Evolutionary conservation across 176 grass and related monocot genomes (phyloP).

Genomic region (Triticum timopheevii): DNA sequence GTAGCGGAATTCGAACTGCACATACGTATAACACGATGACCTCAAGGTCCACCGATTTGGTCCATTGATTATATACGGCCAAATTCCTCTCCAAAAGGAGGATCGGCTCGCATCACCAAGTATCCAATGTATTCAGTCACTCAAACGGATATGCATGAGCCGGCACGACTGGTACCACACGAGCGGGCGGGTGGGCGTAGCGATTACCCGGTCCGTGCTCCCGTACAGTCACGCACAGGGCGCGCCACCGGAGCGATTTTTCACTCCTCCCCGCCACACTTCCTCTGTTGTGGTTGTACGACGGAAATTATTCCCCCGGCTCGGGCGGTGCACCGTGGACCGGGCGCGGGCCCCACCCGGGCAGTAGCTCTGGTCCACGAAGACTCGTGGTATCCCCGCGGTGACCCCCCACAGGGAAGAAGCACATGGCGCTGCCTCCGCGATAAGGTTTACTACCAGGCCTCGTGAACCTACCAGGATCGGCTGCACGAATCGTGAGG

Average conservation of each 20-base stretch:
- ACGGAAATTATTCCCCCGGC: not conserved
- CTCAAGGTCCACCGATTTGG: not conserved
- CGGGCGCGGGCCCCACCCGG: not conserved
- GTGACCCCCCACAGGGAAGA: conserved; percentile 12
- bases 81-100: not conserved
- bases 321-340: conserved; percentile 33
- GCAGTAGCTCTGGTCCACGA: conserved; percentile 24
- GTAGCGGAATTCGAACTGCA: not conserved
- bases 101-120: not conserved
- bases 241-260: conserved; percentile 5
- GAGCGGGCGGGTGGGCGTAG: not conserved
- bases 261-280: not conserved
- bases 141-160: not conserved
- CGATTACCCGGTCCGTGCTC: not conserved
- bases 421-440: conserved; percentile 40
- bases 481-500: conserved; percentile 37
- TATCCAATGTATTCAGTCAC: not conserved
- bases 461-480: conserved; percentile 45
- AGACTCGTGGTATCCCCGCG: conserved; percentile 10
- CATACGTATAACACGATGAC: not conserved
- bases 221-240: conserved; percentile 47
- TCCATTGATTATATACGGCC: not conserved
- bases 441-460: conserved; percentile 34
- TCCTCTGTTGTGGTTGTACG: not conserved
- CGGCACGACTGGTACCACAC: not conserved